A percentile compares a stretch with the other conserved stretches of the same genome.
Evolutionary conservation across 192 early-diverging fungal species (phyloP).

Genomic region (Coemansia sp.): DNA sequence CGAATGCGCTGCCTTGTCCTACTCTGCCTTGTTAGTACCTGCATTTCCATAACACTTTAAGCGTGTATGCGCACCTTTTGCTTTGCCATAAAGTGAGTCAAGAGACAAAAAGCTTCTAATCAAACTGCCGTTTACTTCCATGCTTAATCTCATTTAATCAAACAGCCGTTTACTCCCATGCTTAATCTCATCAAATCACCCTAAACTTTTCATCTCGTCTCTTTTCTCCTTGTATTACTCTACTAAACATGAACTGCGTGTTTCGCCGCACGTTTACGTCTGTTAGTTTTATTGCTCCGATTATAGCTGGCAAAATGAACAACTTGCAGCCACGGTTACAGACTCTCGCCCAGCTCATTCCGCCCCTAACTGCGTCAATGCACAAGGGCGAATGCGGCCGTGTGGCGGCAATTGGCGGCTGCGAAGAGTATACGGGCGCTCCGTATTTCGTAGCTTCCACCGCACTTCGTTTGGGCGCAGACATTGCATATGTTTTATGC

Average conservation of each 20-base stretch:
- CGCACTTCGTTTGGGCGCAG: slow-evolving; percentile 66
- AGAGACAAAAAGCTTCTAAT: slow-evolving; percentile 11
- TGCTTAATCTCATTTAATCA: no score
- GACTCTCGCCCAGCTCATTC: slow-evolving; percentile 44
- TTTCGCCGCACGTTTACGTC: slow-evolving; percentile 35
- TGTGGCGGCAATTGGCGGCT: slow-evolving; percentile 40
- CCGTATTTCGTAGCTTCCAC: slow-evolving; percentile 73
- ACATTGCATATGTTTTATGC: slow-evolving; percentile 85
- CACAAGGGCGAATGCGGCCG: slow-evolving; percentile 54
- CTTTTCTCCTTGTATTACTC: not conserved
- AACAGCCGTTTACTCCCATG: no score
- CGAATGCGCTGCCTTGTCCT: slow-evolving; percentile 60
- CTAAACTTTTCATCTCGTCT: no score
- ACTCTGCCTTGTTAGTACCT: not conserved
- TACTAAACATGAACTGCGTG: slow-evolving; percentile 20
- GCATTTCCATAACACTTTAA: not conserved
- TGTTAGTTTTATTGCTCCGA: slow-evolving; percentile 44
- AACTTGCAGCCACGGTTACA: slow-evolving; percentile 42
- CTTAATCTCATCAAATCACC: no score
- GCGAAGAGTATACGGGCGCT: slow-evolving; percentile 80
- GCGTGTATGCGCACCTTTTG: not conserved
- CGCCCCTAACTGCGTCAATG: slow-evolving; percentile 36
- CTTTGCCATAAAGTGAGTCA: not conserved
- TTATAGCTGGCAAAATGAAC: slow-evolving; percentile 50
- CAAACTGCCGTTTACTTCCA: no score